These are phyloP conservation scores for Amorphotheca resinae DNA, from an alignment of 495 filamentous ascomycete species.

Conservation along the genomic window DNA sequence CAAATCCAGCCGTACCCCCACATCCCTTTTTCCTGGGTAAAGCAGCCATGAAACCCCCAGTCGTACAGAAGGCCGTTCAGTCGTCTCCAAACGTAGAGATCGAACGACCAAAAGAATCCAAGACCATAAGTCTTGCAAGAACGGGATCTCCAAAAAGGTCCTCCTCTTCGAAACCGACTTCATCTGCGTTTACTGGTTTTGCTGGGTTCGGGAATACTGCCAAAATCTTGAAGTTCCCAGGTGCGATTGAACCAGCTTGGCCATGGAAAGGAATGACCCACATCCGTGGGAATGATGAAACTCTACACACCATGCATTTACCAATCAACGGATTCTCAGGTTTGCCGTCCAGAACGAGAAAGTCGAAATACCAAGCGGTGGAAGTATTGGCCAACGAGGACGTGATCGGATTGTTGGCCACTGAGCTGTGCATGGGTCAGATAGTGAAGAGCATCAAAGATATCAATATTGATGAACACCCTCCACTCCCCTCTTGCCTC, in stretches of 20 bases:
- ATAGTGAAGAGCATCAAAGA: conserved; percentile 20
- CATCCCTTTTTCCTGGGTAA: conserved; percentile 13
- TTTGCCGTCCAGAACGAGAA: conserved; percentile 21
- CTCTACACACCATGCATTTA: background rate
- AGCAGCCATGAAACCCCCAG: background rate
- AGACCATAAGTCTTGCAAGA: background rate
- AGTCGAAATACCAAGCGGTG: conserved; percentile 37
- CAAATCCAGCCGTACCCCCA: background rate
- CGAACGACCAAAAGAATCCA: background rate
- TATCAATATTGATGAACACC: conserved; percentile 27
- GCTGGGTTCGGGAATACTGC: conserved; percentile 23
- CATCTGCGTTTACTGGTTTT: conserved; percentile 4
- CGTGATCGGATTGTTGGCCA: conserved; percentile 25
- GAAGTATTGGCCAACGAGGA: conserved; percentile 32
- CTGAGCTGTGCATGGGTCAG: conserved; percentile 23
- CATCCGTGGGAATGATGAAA: conserved; percentile 30
- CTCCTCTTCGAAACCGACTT: conserved; percentile 23
- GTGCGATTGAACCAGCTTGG: conserved; percentile 53
- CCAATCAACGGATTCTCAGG: background rate
- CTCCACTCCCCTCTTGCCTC: conserved; percentile 28
- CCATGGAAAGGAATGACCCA: conserved; percentile 54
- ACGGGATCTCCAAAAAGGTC: conserved; percentile 1
- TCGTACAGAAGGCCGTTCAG: background rate
- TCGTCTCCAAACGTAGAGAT: background rate
- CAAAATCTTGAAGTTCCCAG: conserved; percentile 41